A percentile compares a stretch with the other conserved stretches of the same genome.
Conservation (phyloP, 2,329 filamentous ascomycete genomes). For the Fusarium pilosicola region DNA sequence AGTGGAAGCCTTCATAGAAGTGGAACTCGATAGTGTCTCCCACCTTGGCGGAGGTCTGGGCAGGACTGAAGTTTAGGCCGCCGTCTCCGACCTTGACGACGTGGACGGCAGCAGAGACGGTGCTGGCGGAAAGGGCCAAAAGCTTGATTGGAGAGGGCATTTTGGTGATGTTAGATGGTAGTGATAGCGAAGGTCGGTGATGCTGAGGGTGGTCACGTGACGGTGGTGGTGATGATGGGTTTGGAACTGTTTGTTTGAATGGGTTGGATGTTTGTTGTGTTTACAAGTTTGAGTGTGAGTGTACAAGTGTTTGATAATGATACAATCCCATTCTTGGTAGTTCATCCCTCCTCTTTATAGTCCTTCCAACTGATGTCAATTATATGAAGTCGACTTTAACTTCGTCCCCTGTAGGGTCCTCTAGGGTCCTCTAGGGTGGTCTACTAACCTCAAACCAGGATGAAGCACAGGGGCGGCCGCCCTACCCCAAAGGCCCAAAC, state of each 20-base stretch:
- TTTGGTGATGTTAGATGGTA: not conserved
- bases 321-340: not conserved
- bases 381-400: constrained; percentile 6
- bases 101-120: constrained; percentile 29
- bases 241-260: not conserved
- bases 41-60: constrained; percentile 59
- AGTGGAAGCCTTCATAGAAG: constrained; percentile 64
- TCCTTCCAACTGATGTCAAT: not conserved
- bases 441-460: constrained; percentile 30
- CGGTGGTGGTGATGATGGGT: not conserved
- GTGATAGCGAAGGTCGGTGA: not conserved
- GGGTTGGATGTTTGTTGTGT: constrained; percentile 4
- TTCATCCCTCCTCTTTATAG: constrained; percentile 22
- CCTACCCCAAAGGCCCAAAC: not conserved
- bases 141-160: constrained; percentile 29
- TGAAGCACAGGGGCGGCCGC: constrained; percentile 33
- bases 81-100: constrained; percentile 40
- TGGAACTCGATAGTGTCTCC: constrained; percentile 61
- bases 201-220: not conserved
- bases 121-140: constrained; percentile 18
- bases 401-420: not conserved
- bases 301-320: not conserved
- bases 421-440: constrained; percentile 4
- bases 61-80: constrained; percentile 60
- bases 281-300: constrained; percentile 2